Evolutionary conservation across 208 protist species (phyloP).

Genomic region (Leishmania amazonensis): DNA sequence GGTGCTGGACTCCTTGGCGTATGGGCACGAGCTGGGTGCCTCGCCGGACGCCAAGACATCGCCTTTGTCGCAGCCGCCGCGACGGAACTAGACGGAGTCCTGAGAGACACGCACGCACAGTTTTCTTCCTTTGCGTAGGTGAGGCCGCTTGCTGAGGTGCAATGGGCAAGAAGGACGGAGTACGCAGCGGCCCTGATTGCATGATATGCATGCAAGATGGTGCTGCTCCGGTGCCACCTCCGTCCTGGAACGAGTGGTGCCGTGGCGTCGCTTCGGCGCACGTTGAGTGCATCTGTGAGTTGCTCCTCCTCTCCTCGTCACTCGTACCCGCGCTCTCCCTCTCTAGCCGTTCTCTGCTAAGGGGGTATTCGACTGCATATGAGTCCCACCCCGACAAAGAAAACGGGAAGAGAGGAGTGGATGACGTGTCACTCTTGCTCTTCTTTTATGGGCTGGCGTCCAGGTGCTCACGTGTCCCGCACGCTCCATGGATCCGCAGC

Average conservation of each 20-base stretch:
- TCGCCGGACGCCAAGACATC: slow-evolving; percentile 22
- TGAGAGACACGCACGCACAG: background rate
- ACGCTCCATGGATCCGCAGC: background rate
- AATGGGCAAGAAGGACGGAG: background rate
- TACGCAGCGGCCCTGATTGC: background rate
- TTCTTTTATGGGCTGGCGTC: background rate
- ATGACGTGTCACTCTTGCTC: background rate
- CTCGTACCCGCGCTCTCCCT: background rate
- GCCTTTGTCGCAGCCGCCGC: slow-evolving; percentile 7
- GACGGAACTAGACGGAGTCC: slow-evolving; percentile 15
- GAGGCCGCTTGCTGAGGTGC: background rate
- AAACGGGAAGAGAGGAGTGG: background rate
- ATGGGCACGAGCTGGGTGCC: slow-evolving; percentile 24
- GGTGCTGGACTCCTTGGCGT: slow-evolving; percentile 36
- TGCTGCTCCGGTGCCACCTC: background rate
- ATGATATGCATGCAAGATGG: background rate
- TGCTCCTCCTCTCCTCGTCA: background rate
- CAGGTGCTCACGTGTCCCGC: background rate
- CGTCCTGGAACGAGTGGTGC: background rate
- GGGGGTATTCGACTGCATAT: background rate
- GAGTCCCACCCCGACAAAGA: background rate
- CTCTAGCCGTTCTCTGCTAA: background rate
- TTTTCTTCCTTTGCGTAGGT: background rate
- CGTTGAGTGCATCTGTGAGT: background rate
- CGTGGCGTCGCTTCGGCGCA: background rate